These are phyloP conservation scores for Cyclanthera cordifolia DNA, from an alignment of 306 rosid species.

Conservation along the genomic window DNA sequence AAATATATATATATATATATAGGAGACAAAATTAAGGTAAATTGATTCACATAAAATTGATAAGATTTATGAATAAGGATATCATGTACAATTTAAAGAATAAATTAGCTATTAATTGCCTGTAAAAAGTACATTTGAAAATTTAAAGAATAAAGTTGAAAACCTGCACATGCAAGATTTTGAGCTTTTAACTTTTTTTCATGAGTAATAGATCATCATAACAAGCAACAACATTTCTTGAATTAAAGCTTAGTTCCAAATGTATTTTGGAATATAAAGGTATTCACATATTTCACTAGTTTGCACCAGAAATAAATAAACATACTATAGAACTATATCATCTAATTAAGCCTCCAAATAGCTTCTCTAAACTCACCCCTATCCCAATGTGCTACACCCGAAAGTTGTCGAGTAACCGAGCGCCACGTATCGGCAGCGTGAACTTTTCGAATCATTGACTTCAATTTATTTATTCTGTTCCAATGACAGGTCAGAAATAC, in stretches of 20 bases:
- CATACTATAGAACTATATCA: background rate
- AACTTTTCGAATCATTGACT: background rate
- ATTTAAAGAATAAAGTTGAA: no score
- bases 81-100: no score
- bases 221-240: background rate
- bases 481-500: constrained; percentile 5
- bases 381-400: background rate
- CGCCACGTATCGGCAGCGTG: background rate
- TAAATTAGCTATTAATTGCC: no score
- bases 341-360: background rate
- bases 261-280: background rate
- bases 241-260: background rate
- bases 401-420: background rate
- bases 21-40: background rate
- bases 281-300: background rate
- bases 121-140: no score
- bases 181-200: background rate
- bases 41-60: no score
- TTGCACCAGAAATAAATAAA: background rate
- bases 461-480: background rate
- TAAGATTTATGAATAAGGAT: no score
- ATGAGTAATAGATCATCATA: background rate
- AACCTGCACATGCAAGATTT: background rate
- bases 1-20: no score
- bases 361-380: background rate